phyloP scores from a whole-genome alignment of 495 filamentous ascomycete species.

The Pyrenula aspistea region DNA sequence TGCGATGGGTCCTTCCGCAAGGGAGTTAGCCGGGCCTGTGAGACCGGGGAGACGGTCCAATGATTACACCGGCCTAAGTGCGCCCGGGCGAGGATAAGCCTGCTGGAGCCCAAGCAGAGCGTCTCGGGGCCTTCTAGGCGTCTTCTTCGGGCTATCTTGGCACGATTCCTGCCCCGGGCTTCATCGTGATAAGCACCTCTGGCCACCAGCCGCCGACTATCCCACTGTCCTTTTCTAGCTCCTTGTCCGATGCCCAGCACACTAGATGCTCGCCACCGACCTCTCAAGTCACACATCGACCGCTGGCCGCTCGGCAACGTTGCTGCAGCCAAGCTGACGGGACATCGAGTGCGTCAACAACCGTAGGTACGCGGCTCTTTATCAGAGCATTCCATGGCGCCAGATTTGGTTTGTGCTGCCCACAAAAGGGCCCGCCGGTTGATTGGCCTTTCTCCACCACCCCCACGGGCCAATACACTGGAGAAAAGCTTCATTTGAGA shows the following conservation, averaged over 20 bases:
- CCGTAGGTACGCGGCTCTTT: not conserved
- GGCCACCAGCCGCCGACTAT: not conserved
- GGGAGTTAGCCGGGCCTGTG: not conserved
- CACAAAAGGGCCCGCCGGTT: no score
- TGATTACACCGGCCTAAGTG: not conserved
- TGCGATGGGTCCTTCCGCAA: not conserved
- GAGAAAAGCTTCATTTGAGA: no score
- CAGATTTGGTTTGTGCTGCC: no score
- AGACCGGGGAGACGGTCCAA: not conserved
- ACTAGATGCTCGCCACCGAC: not conserved
- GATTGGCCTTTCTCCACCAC: no score
- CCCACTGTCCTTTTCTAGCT: not conserved
- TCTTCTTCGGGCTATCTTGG: not conserved
- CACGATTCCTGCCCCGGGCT: not conserved
- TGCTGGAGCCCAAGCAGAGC: not conserved
- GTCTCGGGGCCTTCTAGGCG: not conserved
- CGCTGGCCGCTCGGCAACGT: not conserved
- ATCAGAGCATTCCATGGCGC: no score
- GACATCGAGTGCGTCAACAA: not conserved
- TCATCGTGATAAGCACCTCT: not conserved
- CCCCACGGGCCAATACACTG: no score
- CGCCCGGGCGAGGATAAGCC: not conserved
- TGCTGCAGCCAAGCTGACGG: not conserved
- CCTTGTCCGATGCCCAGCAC: not conserved
- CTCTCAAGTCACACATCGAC: no score